Percentiles rank a stretch among this genome's conserved stretches.
phyloP scores from a whole-genome alignment of 1,284 basidiomycete genomes.

The Neotropicomus parvogracilis region DNA sequence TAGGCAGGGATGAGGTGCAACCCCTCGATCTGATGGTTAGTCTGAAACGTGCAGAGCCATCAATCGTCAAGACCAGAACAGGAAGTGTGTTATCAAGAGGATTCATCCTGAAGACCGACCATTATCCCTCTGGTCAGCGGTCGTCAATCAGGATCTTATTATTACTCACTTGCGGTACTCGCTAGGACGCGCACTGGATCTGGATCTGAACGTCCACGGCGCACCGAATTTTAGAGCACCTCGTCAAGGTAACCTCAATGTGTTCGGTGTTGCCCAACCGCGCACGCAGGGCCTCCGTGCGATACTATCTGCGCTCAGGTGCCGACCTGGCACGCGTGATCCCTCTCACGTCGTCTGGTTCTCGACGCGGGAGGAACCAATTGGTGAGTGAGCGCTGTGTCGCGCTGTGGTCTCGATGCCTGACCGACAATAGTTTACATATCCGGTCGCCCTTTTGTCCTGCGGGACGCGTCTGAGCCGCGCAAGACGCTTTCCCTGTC shows the following conservation, averaged over 20 bases:
- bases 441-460: slow-evolving; percentile 91
- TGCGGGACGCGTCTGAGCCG: slow-evolving; percentile 89
- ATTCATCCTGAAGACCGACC: slow-evolving; percentile 92
- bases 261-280: slow-evolving; percentile 94
- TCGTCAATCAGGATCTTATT: not conserved
- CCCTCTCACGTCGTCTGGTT: slow-evolving; percentile 80
- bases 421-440: slow-evolving; percentile 64
- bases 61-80: slow-evolving; percentile 82
- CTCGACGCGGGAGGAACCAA: slow-evolving; percentile 80
- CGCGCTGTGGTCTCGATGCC: not conserved
- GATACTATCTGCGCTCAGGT: slow-evolving; percentile 84
- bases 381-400: slow-evolving; percentile 46
- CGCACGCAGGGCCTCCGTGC: slow-evolving; percentile 90
- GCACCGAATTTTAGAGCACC: slow-evolving; percentile 94
- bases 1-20: slow-evolving; percentile 11
- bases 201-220: slow-evolving; percentile 91
- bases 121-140: slow-evolving; percentile 75
- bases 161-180: slow-evolving; percentile 2
- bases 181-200: slow-evolving; percentile 80
- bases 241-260: slow-evolving; percentile 72
- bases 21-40: slow-evolving; percentile 58
- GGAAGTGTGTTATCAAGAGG: slow-evolving; percentile 89
- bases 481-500: slow-evolving; percentile 79
- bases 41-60: slow-evolving; percentile 60
- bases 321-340: slow-evolving; percentile 60